Conservation (phyloP, 257 asterid species). For the Nicotiana noctiflora region DNA sequence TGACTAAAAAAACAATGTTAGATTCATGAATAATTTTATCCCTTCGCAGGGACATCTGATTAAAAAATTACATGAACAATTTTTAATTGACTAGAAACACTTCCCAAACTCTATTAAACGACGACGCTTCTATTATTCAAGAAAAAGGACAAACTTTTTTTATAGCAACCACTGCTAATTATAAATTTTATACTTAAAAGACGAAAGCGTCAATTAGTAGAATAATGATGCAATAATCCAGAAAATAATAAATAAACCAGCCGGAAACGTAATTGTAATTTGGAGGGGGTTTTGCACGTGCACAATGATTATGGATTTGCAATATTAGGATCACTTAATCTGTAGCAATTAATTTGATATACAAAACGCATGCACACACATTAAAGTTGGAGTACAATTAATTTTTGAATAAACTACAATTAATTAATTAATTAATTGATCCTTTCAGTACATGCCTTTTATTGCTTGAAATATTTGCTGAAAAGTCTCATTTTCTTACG, state of each 20-base stretch:
- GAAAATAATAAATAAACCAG: neutral
- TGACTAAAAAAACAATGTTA: neutral
- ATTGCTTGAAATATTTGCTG: too few species aligned
- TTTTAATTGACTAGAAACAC: neutral
- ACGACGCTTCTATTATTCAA: neutral
- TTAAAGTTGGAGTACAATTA: too few species aligned
- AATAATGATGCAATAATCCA: neutral
- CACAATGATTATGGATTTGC: neutral
- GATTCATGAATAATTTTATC: too few species aligned
- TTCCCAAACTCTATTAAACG: neutral
- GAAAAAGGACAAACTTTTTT: neutral
- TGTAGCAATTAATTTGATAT: too few species aligned
- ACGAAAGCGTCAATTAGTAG: neutral
- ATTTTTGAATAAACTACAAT: too few species aligned
- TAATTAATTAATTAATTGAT: too few species aligned
- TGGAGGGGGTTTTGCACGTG: neutral
- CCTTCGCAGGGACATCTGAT: too few species aligned
- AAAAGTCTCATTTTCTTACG: too few species aligned
- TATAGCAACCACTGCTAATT: neutral
- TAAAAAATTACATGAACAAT: too few species aligned
- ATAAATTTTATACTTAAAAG: too few species aligned
- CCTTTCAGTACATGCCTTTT: too few species aligned
- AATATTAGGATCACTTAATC: neutral
- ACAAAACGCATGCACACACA: too few species aligned
- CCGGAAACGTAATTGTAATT: neutral